phyloP scores from a whole-genome alignment of 805 yeast species.

The Candida ortonii region DNA sequence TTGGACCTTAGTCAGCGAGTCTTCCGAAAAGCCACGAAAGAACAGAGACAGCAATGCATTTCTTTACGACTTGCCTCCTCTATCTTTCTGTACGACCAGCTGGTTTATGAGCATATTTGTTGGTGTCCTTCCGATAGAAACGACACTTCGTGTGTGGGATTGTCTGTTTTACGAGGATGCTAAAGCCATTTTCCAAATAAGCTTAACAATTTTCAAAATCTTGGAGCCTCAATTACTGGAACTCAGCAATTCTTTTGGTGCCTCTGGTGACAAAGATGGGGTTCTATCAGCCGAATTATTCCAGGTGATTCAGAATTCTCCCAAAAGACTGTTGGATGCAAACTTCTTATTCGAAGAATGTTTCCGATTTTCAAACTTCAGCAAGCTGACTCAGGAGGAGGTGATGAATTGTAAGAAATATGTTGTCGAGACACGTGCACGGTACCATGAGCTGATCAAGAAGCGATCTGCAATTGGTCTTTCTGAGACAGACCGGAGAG shows the following conservation, averaged over 20 bases:
- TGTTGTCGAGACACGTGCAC: constrained; percentile 61
- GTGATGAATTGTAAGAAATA: constrained; percentile 73
- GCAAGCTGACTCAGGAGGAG: constrained; percentile 77
- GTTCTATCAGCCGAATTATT: constrained; percentile 46
- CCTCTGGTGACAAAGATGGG: constrained; percentile 25
- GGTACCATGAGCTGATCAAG: constrained; percentile 33
- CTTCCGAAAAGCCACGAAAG: constrained; percentile 24
- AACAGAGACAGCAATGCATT: constrained; percentile 36
- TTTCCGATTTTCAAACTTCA: constrained; percentile 47
- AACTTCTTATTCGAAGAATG: constrained; percentile 67
- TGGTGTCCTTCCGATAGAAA: constrained; percentile 84
- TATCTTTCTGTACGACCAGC: constrained; percentile 88
- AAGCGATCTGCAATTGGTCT: constrained; percentile 30
- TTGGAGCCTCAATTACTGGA: constrained; percentile 60
- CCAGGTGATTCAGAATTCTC: constrained; percentile 81
- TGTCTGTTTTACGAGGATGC: constrained; percentile 91
- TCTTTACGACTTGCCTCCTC: constrained; percentile 81
- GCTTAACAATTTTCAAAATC: constrained; percentile 74
- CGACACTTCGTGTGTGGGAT: constrained; percentile 90
- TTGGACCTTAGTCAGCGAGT: constrained; percentile 54
- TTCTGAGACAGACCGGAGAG: constrained; percentile 31
- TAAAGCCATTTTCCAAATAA: constrained; percentile 76
- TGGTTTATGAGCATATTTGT: constrained; percentile 99
- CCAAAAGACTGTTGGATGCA: constrained; percentile 69
- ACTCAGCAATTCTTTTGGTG: constrained; percentile 17